phyloP scores from a whole-genome alignment of 192 early-diverging fungal genomes.

The Haplosporangium gracile region DNA sequence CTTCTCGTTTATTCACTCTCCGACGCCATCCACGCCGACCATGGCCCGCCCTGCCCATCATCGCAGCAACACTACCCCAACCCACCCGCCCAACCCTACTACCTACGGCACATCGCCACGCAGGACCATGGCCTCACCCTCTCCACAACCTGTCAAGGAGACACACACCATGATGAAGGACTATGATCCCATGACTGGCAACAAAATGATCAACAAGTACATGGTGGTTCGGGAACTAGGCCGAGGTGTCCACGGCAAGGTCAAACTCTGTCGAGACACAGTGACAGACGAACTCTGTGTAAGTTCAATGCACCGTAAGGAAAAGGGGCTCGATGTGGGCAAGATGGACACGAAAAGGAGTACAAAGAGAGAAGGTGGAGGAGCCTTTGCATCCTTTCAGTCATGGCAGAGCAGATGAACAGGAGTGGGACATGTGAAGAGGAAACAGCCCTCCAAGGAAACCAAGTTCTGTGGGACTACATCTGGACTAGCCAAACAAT shows the following conservation, averaged over 20 bases:
- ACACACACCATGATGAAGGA: conserved; percentile 87
- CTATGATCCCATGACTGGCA: conserved; percentile 86
- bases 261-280: conserved; percentile 89
- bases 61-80: conserved; percentile 41
- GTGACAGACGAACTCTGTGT: conserved; percentile 85
- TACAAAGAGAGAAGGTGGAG: background rate
- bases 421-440: conserved; percentile 2
- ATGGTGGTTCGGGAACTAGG: conserved; percentile 92
- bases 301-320: conserved; percentile 34
- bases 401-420: background rate
- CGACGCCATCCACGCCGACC: conserved; percentile 44
- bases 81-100: conserved; percentile 23
- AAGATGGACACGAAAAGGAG: background rate
- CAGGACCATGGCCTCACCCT: conserved; percentile 26
- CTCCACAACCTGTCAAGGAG: conserved; percentile 76
- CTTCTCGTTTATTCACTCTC: conserved; percentile 48
- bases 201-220: conserved; percentile 98
- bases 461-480: too few species aligned
- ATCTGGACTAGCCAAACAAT: background rate
- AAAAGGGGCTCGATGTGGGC: background rate
- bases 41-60: conserved; percentile 39
- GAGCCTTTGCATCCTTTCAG: background rate
- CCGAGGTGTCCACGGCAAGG: conserved; percentile 95
- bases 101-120: conserved; percentile 39
- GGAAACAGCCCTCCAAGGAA: background rate